Percentiles rank a stretch among this genome's conserved stretches.
Conservation (phyloP, 345 rosid species). For the Sonneratia caseolaris region DNA sequence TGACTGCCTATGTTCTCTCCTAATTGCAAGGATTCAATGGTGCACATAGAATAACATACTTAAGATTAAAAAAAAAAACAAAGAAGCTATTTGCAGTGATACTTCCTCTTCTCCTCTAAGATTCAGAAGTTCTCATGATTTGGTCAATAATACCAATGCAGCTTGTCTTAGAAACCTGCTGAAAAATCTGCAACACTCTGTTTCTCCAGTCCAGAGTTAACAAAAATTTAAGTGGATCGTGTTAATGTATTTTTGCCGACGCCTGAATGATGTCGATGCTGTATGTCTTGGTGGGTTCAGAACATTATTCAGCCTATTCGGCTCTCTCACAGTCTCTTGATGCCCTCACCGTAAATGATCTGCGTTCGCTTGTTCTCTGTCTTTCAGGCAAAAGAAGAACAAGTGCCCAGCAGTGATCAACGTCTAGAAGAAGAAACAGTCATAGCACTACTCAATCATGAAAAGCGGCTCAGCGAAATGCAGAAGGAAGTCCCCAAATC, state of each 20-base stretch:
- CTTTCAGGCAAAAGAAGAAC: background rate
- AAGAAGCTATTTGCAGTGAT: background rate
- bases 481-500: background rate
- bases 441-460: slow-evolving; percentile 3
- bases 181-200: background rate
- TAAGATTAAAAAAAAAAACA: background rate
- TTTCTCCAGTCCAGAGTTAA: background rate
- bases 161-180: background rate
- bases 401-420: background rate
- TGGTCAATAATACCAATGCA: background rate
- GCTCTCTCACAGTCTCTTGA: too few relatives aligned
- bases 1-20: background rate
- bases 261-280: background rate
- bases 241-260: background rate
- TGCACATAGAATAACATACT: background rate
- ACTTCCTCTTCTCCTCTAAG: background rate
- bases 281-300: too few relatives aligned
- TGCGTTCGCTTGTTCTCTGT: background rate
- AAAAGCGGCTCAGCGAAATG: slow-evolving; percentile 9
- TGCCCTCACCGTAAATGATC: background rate
- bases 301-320: too few relatives aligned
- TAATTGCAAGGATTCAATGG: background rate
- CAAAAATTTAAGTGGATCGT: background rate
- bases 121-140: background rate
- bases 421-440: slow-evolving; percentile 7